A percentile compares a stretch with the other conserved stretches of the same genome.
phyloP scores from a whole-genome alignment of 306 rosid species.

The Malus fusca region DNA sequence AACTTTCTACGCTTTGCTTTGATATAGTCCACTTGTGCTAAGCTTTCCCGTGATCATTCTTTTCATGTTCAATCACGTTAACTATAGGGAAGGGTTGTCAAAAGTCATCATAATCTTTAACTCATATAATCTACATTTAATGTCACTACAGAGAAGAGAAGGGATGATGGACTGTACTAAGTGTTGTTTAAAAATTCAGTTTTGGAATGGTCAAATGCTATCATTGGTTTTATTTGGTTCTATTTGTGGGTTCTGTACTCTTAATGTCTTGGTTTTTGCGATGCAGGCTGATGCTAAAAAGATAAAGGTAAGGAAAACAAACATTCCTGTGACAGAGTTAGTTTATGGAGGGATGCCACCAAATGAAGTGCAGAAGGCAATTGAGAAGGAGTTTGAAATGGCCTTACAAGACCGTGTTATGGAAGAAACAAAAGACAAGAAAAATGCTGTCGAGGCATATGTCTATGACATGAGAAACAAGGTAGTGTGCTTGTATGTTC shows the following conservation, averaged over 20 bases:
- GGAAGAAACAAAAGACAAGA: slow-evolving; percentile 96
- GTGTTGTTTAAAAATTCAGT: not conserved
- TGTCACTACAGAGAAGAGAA: not conserved
- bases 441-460: slow-evolving; percentile 90
- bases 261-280: not conserved
- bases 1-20: not conserved
- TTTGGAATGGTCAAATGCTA: not conserved
- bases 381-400: slow-evolving; percentile 93
- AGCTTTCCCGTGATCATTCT: not conserved
- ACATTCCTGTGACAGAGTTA: slow-evolving; percentile 51
- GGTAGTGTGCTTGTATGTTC: slow-evolving; percentile 21
- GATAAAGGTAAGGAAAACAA: slow-evolving; percentile 80
- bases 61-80: not conserved
- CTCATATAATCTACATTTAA: too few species aligned
- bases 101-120: not conserved
- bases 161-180: not conserved
- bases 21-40: not conserved
- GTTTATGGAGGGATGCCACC: slow-evolving; percentile 69
- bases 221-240: not conserved
- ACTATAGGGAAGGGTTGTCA: not conserved
- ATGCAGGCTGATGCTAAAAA: slow-evolving; percentile 60
- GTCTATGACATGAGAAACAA: slow-evolving; percentile 95
- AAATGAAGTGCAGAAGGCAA: slow-evolving; percentile 68
- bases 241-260: not conserved
- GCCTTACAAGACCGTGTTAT: slow-evolving; percentile 94